Base-by-base conservation (phyloP, 192 early-diverging fungal genomes). In the Oehlia diaphana region DNA sequence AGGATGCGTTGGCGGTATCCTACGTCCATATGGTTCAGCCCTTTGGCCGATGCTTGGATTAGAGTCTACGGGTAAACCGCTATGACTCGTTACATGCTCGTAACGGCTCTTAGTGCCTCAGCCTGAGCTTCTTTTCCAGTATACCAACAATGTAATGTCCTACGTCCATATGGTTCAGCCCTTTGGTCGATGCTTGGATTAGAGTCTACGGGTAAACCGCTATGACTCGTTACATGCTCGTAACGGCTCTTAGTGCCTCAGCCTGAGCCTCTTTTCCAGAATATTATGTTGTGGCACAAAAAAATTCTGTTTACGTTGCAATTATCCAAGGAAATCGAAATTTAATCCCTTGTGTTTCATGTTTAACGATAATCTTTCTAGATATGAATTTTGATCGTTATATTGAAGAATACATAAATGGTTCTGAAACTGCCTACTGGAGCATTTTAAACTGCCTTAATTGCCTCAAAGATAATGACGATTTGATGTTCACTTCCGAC, bases 1-100 rank as follows among this genome's bases (percentile, higher is more conserved):
- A 26, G 26, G 26, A 26, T 26, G 26, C 26, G 26, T 26, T 26
- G 26, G 26, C 26, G 26, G 26, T 26, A 26, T 74, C 72, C 72
- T 74, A 74, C 72, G 72, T 7, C 72, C 72, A 74, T 74, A 74
- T 26, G 72, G 72, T 50, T 58, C 49, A 49, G 72, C 72, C 44
- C 49, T 74, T 74, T 74, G 72, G 72, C 49, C 72, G 72, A 74
- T 42, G 72, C 3, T 74, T 74, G 72, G 72, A 74, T 64, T 76
- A 76, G 74, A 44, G 74, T 63, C 62, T 76, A n/a, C n/a, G 28
- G 39, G 62, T 76, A 76, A 76, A 76, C 44, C 74, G 74, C 58
- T 76, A 76, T 76, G 74, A 76, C 74, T 76, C 6, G 74, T 76
- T 76, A 76, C 39, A 7, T 42, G 39, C 5, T 42, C 39, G 39